Conservation (phyloP, 1,139 yeast genomes). For the Kodamaea anthophila region DNA sequence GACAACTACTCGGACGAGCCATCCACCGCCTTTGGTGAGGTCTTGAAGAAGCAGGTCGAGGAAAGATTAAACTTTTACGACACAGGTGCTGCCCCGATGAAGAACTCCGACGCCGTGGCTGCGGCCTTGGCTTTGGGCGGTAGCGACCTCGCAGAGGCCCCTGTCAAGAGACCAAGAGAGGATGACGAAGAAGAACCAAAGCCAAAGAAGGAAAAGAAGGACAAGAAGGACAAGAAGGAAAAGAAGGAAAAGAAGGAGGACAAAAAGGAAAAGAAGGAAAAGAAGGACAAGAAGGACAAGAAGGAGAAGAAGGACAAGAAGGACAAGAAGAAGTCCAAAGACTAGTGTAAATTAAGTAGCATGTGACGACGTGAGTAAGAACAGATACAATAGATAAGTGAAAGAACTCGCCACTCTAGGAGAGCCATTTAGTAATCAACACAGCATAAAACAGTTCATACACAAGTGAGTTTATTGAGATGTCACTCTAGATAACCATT, state of each 20-base stretch:
- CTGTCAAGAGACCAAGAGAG: conserved; percentile 8
- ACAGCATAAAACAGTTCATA: too few relatives aligned
- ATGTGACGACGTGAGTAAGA: too few relatives aligned
- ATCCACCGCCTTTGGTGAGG: conserved; percentile 79
- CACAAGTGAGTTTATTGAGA: too few relatives aligned
- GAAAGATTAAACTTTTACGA: conserved; percentile 95
- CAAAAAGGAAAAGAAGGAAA: conserved; percentile 51
- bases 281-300: conserved; percentile 48
- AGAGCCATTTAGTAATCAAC: too few relatives aligned
- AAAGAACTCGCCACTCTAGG: too few relatives aligned
- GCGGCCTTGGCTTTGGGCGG: conserved; percentile 76
- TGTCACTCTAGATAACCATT: too few relatives aligned
- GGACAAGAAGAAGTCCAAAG: conserved; percentile 13
- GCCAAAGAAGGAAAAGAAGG: conserved; percentile 42
- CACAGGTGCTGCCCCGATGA: conserved; percentile 94
- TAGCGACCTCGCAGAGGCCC: conserved; percentile 21
- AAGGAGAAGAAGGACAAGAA: conserved; percentile 26
- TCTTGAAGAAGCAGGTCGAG: conserved; percentile 93
- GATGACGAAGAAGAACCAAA: conserved; percentile 25
- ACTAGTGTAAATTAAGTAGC: too few relatives aligned
- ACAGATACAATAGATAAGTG: too few relatives aligned
- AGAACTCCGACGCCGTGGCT: conserved; percentile 89
- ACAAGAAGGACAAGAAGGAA: conserved; percentile 52
- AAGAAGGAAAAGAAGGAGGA: conserved; percentile 46
- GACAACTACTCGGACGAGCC: conserved; percentile 92